Evolutionary conservation across 495 filamentous ascomycete genomes (phyloP), one percentile per base, ranked within the genome.

Genomic region (Podospora sp.): DNA sequence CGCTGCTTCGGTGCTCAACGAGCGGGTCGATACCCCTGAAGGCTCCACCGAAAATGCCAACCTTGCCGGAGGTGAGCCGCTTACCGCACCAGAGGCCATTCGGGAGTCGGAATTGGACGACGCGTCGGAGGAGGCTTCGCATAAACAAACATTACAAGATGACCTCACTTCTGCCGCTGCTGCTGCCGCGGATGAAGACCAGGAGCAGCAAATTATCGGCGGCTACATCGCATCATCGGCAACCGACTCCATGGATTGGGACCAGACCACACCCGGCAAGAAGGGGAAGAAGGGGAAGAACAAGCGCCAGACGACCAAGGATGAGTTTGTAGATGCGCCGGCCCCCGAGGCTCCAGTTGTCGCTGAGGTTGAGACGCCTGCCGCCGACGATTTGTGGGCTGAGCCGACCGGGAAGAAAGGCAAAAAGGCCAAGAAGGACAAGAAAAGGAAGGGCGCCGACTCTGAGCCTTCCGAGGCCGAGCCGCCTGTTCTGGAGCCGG

Each of bases 351-450:
- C 62, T 52, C 57, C 66, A 25, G n/a, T 51, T 12, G 63, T 40
- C 6, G 62, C n/a, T 14, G 51, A 27, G 22, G 49, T 46, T 26
- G 58, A 67, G 50, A 53, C 59, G 46, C 21, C 24, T 40, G 27
- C 50, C 18, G 50, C 33, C 2, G 71, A 67, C 20, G 73, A 67
- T 21, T 29, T 55, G 20, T 55, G 35, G 66, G 62, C 51, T 59
- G 68, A 70, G 49, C n/a, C 67, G 46, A 59, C 50, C 35, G 67
- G 63, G 35, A 72, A 72, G 57, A 75, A 72, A 69, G 68, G 36
- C 50, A 76, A 79, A 61, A 75, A 80, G 63, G 68, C 56, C 62
- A 75, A 77, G 69, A 75, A 77, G 57, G 69, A 66, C 52, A 56
- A 65, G 63, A 56, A 65, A 46, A 65, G 50, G 33, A 29, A 60